Percentiles rank a stretch among this genome's conserved stretches.
Evolutionary conservation across 805 yeast species (phyloP).

Genomic region (Barnettozyma sp.): DNA sequence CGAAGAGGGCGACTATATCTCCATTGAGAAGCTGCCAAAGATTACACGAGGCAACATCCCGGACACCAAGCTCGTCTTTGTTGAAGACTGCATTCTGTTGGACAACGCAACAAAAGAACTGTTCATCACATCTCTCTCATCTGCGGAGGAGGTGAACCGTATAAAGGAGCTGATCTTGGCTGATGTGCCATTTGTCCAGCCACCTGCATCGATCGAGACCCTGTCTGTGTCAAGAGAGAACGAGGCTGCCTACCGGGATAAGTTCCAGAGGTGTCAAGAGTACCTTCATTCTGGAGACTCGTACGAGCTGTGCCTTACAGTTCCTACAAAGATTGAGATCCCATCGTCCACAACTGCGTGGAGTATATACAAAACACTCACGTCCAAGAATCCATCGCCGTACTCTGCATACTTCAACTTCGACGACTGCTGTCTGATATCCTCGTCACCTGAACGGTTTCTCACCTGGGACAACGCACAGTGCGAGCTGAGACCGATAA

Average conservation of each 20-base stretch:
- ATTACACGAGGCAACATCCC: slow-evolving; percentile 42
- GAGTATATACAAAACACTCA: slow-evolving; percentile 71
- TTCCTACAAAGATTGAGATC: slow-evolving; percentile 54
- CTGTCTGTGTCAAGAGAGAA: slow-evolving; percentile 43
- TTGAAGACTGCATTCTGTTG: slow-evolving; percentile 56
- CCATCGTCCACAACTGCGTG: slow-evolving; percentile 52
- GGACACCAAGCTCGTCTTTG: slow-evolving; percentile 66
- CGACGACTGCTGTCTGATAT: slow-evolving; percentile 50
- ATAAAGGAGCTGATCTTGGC: slow-evolving; percentile 20
- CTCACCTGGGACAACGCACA: slow-evolving; percentile 55
- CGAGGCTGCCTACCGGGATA: slow-evolving; percentile 43
- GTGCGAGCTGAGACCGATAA: slow-evolving; percentile 88
- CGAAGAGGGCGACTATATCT: slow-evolving; percentile 65
- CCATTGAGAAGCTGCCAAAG: slow-evolving; percentile 27
- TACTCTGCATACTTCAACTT: slow-evolving; percentile 77
- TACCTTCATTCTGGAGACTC: slow-evolving; percentile 76
- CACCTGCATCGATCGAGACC: slow-evolving; percentile 7
- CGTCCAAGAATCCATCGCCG: slow-evolving; percentile 82
- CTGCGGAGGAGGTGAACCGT: slow-evolving; percentile 6
- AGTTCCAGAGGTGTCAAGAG: slow-evolving; percentile 59
- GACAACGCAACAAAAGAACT: slow-evolving; percentile 41
- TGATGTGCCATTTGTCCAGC: neutral
- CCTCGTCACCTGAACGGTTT: slow-evolving; percentile 94
- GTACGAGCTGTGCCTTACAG: slow-evolving; percentile 87
- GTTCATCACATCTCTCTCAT: slow-evolving; percentile 44